These are phyloP conservation scores for Pseudogymnoascus sp. DNA, from an alignment of 2,329 filamentous ascomycete species.

Conservation along the genomic window DNA sequence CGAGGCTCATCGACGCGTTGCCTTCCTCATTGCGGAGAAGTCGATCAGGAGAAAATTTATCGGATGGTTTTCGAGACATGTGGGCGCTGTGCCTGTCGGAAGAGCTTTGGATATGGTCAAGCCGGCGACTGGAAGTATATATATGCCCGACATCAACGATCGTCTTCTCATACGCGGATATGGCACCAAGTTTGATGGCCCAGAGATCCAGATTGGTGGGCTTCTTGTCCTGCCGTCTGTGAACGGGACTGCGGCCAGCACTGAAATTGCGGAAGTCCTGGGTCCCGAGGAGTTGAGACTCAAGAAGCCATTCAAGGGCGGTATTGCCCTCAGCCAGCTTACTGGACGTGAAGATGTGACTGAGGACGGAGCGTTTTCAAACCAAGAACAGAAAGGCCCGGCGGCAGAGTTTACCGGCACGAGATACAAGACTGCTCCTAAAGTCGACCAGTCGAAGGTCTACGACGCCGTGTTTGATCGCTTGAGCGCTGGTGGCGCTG, in stretches of 20 bases:
- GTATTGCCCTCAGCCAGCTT: constrained; percentile 68
- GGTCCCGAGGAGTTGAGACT: constrained; percentile 74
- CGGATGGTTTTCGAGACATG: constrained; percentile 74
- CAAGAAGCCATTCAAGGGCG: constrained; percentile 80
- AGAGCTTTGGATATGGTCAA: constrained; percentile 85
- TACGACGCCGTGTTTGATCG: constrained; percentile 89
- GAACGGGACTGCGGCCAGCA: constrained; percentile 68
- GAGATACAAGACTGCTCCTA: constrained; percentile 80
- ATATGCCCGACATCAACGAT: constrained; percentile 79
- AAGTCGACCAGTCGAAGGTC: constrained; percentile 88
- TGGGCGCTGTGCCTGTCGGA: constrained; percentile 87
- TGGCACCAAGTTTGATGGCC: constrained; percentile 72
- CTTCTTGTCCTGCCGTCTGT: constrained; percentile 80
- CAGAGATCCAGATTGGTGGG: constrained; percentile 67
- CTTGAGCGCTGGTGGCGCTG: constrained; percentile 74
- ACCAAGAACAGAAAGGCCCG: constrained; percentile 45
- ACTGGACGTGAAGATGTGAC: constrained; percentile 71
- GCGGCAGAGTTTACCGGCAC: constrained; percentile 64
- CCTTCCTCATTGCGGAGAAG: constrained; percentile 90
- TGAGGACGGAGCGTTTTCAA: constrained; percentile 55
- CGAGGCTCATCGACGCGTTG: constrained; percentile 81
- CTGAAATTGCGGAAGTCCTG: constrained; percentile 76
- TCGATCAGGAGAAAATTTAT: constrained; percentile 88
- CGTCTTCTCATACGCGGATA: constrained; percentile 73
- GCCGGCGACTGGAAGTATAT: constrained; percentile 70